Evolutionary conservation across 169 alveolate genomes (phyloP), one percentile per base, ranked within the genome.

Genomic region (Neospora caninum): DNA sequence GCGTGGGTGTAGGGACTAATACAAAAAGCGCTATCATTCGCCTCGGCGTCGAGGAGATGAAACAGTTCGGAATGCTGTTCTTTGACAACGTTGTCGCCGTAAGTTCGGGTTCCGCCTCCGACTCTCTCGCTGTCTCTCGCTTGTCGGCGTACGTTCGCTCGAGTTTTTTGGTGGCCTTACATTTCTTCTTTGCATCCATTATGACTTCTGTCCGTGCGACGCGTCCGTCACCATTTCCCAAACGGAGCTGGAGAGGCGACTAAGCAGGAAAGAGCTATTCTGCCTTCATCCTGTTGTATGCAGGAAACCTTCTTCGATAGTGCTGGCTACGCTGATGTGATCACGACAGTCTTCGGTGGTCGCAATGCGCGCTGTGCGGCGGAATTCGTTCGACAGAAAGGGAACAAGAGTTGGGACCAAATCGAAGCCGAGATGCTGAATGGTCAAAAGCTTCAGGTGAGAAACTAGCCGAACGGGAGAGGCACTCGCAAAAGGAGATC

Each of bases 1-100:
- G 99, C 31, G 96, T 98, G 91, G 98, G 98, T 36, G 97, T 96
- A 73, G 98, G 99, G 36, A 92, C 98, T 41, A 98, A 98, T 97
- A 97, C 99, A 82, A 98, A 98, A 93, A 98, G 99, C 36, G 99
- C 99, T 43, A 97, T 98, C 91, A 98, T 98, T 96, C 97, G 99
- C 34, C 96, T 97, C 41, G 99, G 99, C 36, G 96, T 98, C 86
- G 97, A 96, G 93, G 99, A 98, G 92, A 96, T 97, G 97, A 95
- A 95, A 94, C 95, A 94, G 78, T 97, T 98, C 67, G 95, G 97
- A 49, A 87, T 86, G 94, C 88, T 92, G 69, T 97, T 98, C 96
- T 98, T 96, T 83, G 97, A 96, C 31, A 96, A 88, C 80, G 97
- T 94, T 92, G 78, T 95, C 38, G 94, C 94, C 41, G 95, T 94